Percentiles rank a stretch among this genome's conserved stretches.
Evolutionary conservation across 2,329 filamentous ascomycete genomes (phyloP).

Genomic region (Huntiella savannae): DNA sequence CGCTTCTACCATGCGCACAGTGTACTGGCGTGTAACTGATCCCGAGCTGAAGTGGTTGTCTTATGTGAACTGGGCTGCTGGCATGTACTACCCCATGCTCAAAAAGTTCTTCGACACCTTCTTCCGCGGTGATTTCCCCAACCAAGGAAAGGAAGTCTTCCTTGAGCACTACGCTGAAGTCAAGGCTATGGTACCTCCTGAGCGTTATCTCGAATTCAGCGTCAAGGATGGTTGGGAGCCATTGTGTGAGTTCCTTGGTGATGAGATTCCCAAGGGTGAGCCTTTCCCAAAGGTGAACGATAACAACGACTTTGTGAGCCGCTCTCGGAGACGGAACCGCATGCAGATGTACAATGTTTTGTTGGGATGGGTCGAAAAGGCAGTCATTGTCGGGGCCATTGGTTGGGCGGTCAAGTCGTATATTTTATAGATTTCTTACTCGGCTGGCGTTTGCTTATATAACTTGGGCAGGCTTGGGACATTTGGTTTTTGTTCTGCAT

Average conservation of each 20-base stretch:
- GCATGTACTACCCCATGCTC: slow-evolving; percentile 40
- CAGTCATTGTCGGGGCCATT: neutral
- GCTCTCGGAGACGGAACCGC: slow-evolving; percentile 18
- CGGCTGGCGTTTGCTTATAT: too few relatives aligned
- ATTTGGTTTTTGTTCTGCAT: too few relatives aligned
- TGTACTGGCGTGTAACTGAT: slow-evolving; percentile 23
- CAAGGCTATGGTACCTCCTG: slow-evolving; percentile 17
- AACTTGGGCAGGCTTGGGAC: too few relatives aligned
- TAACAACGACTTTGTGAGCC: slow-evolving; percentile 19
- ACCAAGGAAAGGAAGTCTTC: slow-evolving; percentile 44
- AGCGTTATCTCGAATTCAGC: slow-evolving; percentile 17
- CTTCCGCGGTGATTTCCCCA: slow-evolving; percentile 48
- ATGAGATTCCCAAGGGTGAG: slow-evolving; percentile 17
- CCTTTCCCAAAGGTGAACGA: slow-evolving; percentile 21
- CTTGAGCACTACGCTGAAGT: slow-evolving; percentile 21
- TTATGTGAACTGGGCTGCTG: slow-evolving; percentile 37
- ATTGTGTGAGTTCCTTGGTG: slow-evolving; percentile 20
- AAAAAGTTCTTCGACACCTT: slow-evolving; percentile 50
- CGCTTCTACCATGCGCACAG: slow-evolving; percentile 44
- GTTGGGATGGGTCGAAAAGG: slow-evolving; percentile 13
- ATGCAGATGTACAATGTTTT: slow-evolving; percentile 20
- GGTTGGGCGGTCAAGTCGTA: neutral
- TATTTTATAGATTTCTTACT: neutral
- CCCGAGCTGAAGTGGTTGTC: slow-evolving; percentile 22
- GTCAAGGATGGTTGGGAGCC: slow-evolving; percentile 21